These are phyloP conservation scores for Sicyos baderoa DNA, from an alignment of 306 rosid species.

Conservation along the genomic window DNA sequence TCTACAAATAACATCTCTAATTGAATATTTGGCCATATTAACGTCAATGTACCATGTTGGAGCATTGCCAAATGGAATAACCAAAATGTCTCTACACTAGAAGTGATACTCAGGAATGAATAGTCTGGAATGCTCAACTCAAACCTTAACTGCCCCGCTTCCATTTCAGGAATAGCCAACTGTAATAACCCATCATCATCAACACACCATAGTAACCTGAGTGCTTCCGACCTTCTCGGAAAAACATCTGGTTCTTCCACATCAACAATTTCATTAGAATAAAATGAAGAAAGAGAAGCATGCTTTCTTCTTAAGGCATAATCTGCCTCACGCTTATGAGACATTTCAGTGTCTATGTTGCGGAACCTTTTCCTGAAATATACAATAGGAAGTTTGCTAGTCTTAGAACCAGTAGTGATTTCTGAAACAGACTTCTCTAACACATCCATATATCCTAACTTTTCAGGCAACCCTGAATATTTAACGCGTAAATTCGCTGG, in stretches of 20 bases:
- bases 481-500: background rate
- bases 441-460: conserved; percentile 31
- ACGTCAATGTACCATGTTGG: conserved; percentile 48
- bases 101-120: conserved; percentile 27
- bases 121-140: conserved; percentile 35
- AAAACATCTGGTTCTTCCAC: conserved; percentile 27
- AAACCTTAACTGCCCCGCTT: conserved; percentile 39
- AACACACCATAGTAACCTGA: conserved; percentile 46
- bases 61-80: conserved; percentile 38
- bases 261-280: conserved; percentile 17
- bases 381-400: conserved; percentile 60
- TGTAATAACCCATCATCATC: conserved; percentile 44
- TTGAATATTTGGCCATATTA: conserved; percentile 63
- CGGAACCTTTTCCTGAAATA: conserved; percentile 67
- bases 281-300: conserved; percentile 22
- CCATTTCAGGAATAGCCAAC: conserved; percentile 30
- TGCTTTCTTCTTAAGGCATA: conserved; percentile 23
- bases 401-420: conserved; percentile 29
- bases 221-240: conserved; percentile 24
- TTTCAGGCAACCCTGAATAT: conserved; percentile 35
- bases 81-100: conserved; percentile 40
- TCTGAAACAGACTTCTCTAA: conserved; percentile 36
- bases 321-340: conserved; percentile 25
- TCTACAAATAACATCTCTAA: conserved; percentile 91
- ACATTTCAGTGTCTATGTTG: conserved; percentile 32